Evolutionary conservation across 1,139 yeast genomes (phyloP), one percentile per base, ranked within the genome.

Genomic region (Geotrichum aggregatum): DNA sequence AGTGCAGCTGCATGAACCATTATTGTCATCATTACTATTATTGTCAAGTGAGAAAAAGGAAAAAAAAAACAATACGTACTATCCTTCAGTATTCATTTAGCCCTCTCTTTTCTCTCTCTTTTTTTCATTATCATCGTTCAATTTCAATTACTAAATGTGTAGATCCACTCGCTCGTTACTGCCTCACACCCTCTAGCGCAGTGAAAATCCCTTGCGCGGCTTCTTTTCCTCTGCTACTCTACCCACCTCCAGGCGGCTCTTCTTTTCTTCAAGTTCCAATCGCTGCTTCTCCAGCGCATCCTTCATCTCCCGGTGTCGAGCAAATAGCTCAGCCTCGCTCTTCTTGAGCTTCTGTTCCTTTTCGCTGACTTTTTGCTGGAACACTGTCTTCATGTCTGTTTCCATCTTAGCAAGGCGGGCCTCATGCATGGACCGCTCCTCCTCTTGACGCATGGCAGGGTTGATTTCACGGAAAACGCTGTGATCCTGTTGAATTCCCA

Each of bases 341-440:
- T 91, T 87, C 75, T 91, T 96, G 69, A 94, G 80, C 75, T 91
- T 91, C 78, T 89, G 87, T 72, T 94, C 99, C 82, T 94, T 94
- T 72, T 91, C 98, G 55, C 86, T 77, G 39, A 94, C 98, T 75
- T 92, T 94, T 68, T 87, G 95, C 73, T 91, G 96, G 82, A 94
- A 94, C 54, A 94, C 96, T 24, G 84, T 79, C 75, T 92, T 91
- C 98, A 94, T 89, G 73, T 92, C 98, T 38, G 89, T 80, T 74
- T 94, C 98, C 85, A 94, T 82, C 75, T 88, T 89, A 56, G 92
- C 84, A 63, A 94, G 78, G 68, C 92, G 89, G 57, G 96, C 95
- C 72, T 89, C 97, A 68, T 92, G 98, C 65, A 88, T 76, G 41
- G 87, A 83, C 65, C 88, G 84, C 72, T 94, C 98, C 72, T 92